Base-by-base conservation (phyloP, 768 basidiomycete genomes). In the Nevesoporus exiguus region DNA sequence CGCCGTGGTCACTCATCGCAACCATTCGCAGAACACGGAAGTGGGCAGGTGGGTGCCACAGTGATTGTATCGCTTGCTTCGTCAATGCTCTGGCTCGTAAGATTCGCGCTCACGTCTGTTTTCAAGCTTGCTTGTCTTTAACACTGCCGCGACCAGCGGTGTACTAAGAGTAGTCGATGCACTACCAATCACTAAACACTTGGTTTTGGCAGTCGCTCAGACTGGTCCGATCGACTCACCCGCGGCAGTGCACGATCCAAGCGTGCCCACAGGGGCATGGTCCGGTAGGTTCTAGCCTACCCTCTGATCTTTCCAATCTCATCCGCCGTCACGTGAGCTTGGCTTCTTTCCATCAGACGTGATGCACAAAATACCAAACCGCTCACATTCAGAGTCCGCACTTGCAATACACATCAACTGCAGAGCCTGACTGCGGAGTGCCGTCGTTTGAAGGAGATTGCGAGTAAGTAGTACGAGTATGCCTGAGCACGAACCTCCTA, bases 171-270 rank as follows among this genome's bases (percentile, higher is more conserved):
- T 58, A 4, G 29, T 63, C 5, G 59, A 59, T 11, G 61, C 50
- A 1, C 41, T 81, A n/a, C 84, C 85, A 3, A 79, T 90, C 30
- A 76, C 79, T 49, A 76, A 75, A 10, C 68, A 74, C 31, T 81
- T 87, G 60, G 70, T 75, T 5, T 74, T 88, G 36, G 66, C 73
- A 9, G 81, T 87, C 69, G 77, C 83, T 2, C 86, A 88, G 62
- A 73, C 77, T 37, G 73, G 71, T 27, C 71, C 76, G 0, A 52
- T 74, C 17, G 74, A 80, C 49, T 59, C 74, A 8, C 62, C 62
- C 36, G 49, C 63, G 7, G 14, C 45, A 29, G 45, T 74, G 4
- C 59, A 59, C 3, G 51, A 29, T 52, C 66, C 25, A 63, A 68
- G 39, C 15, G 48, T 53, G 25, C 75, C 77, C 55, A 67, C 73